Percentiles rank a stretch among this genome's conserved stretches.
Conservation (phyloP, 139 green algal genomes). For the Chlamydomonas sphaeroides region DNA sequence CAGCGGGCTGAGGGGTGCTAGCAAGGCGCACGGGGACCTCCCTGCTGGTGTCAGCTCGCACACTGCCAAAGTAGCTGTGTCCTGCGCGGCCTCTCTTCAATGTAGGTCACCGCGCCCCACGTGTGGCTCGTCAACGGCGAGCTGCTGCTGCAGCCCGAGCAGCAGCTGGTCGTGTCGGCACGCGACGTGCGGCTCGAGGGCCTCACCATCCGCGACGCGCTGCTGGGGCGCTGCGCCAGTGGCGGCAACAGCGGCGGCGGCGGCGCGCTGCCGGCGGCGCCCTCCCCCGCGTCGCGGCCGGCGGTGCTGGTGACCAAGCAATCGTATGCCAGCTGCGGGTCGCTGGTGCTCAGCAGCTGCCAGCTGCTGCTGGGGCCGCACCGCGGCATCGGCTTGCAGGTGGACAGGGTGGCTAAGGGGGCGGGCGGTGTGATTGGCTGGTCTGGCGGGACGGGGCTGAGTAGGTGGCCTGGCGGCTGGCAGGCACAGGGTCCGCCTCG, state of each 20-base stretch:
- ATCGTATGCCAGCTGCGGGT: constrained; percentile 20
- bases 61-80: too few species aligned
- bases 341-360: constrained; percentile 13
- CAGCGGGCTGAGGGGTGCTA: too few species aligned
- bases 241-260: not conserved
- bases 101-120: not conserved
- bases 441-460: too few species aligned
- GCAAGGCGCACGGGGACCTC: not conserved
- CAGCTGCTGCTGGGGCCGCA: not conserved
- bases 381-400: constrained; percentile 11
- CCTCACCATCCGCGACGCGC: not conserved
- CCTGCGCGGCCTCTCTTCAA: too few species aligned
- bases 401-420: too few species aligned
- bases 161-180: constrained; percentile 20
- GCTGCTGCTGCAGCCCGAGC: constrained; percentile 18
- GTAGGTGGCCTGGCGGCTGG: too few species aligned
- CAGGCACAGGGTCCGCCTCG: too few species aligned
- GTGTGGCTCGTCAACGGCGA: constrained; percentile 16
- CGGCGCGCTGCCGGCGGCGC: not conserved
- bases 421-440: too few species aligned
- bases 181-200: not conserved
- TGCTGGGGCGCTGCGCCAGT: not conserved
- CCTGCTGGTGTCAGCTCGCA: too few species aligned
- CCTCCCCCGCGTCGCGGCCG: not conserved
- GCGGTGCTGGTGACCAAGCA: constrained; percentile 33